Base-by-base conservation (phyloP, 2,329 filamentous ascomycete species). In the Monilinia fructigena region DNA sequence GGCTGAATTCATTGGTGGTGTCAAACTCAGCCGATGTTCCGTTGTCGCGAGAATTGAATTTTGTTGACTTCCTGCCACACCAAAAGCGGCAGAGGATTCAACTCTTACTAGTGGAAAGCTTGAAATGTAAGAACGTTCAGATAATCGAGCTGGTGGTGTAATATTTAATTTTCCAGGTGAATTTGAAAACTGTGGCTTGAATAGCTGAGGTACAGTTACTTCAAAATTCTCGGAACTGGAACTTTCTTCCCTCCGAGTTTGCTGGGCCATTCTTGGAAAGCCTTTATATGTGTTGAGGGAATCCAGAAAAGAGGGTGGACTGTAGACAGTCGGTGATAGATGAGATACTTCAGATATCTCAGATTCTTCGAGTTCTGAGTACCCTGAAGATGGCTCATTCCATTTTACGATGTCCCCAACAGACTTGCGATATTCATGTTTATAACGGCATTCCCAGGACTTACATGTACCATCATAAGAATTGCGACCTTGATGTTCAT, bases 381-480 rank as follows among this genome's bases (percentile, higher is more conserved):
- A 52, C 3, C 18, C 28, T 40, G 63, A 28, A 26, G 42, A 56
- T 40, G 63, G 63, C 42, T 65, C 63, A n/a, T 28, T 50, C 63
- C 63, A 65, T 48, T 52, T 65, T n/a, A 65, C 53, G 47, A 48
- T 12, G n/a, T 58, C 47, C 4, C 63, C 53, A 3, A 8, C 11
- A 38, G 63, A 65, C 12, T 23, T 65, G 18, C 52, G 63, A 26
- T 48, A 65, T 38, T 56, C 63, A 16, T 65, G 14, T 38, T 40
- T 65, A 38, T 65, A 65, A 28, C 54, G 63, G 16, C 40, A 31
- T 52, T 65, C 63, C 63, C 63, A 65, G 12, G 63, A 65, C 14
- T 38, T 42, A 14, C 42, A 59, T n/a, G 31, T 65, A 59, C 28
- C 54, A 59, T 50, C 54, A 16, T 26, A 48, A 38, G 28, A 52